Evolutionary conservation across 2,329 filamentous ascomycete genomes (phyloP), one percentile per base, ranked within the genome.

Genomic region (Pseudocercospora crystallina): DNA sequence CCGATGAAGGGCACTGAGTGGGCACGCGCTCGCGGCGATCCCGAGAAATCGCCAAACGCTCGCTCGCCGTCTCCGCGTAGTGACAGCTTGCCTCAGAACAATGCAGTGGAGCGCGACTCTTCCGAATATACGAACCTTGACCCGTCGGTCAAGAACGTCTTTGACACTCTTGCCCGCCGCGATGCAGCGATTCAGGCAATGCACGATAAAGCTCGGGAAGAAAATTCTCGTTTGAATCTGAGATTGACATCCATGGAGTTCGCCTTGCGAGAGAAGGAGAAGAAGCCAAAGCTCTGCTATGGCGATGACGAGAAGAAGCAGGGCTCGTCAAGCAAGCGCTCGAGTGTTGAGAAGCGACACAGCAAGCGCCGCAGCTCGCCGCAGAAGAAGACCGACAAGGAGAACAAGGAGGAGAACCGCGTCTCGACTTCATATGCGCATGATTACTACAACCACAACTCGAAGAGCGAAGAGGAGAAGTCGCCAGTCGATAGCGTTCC

Each of bases 391-490:
- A 34, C 31, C 2, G 11, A 13, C 20, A 36, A 43, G 14, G 36
- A 51, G 29, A 37, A 44, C 34, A 46, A 43, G 39, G 44, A 43
- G 5, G 43, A 40, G 13, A 44, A 49, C 32, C 53, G 60, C 15
- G 41, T 63, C 32, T 53, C 60, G 2, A 63, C 61, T 2, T 37
- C 29, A 13, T 43, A 51, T 11, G 61, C 61, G 1, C 56, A 54
- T 40, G 58, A 63, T 11, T 64, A 58, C 45, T 64, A 63, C 26
- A 53, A 55, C 7, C 30, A 43, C 5, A 26, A 33, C 12, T 30
- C 44, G 13, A 30, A 29, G 8, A 26, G 36, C 14, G 14, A 32
- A 9, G 11, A 15, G 14, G 29, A 8, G 5, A 29, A 42, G 12
- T 54, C 51, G 35, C 45, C 51, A 26, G 37, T n/a, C 7, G 42